Evolutionary conservation across 148 eudicot genomes (phyloP).

Genomic region (Suaeda aralocaspica): DNA sequence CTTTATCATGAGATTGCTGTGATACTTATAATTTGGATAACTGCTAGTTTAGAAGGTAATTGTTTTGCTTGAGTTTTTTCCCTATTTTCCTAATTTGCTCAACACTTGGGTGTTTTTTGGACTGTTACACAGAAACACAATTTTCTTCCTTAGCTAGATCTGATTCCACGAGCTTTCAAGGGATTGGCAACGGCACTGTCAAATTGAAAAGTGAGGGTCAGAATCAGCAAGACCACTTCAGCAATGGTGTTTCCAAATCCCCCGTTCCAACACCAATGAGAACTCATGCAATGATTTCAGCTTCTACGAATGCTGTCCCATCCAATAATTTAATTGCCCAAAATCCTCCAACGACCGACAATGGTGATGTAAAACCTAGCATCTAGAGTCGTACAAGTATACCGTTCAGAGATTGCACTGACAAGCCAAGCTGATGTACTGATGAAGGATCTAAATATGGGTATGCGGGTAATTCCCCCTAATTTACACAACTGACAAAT

Average conservation of each 20-base stretch:
- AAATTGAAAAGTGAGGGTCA: constrained; percentile 32
- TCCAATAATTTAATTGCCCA: constrained; percentile 28
- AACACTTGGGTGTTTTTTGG: constrained; percentile 8
- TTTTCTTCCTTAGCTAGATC: constrained; percentile 54
- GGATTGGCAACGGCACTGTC: constrained; percentile 35
- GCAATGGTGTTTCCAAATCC: constrained; percentile 40
- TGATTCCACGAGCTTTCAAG: constrained; percentile 38
- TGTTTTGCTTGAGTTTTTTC: neutral
- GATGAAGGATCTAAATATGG: constrained; percentile 1
- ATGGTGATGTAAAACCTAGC: constrained; percentile 44
- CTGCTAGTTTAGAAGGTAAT: neutral
- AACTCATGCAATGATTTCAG: constrained; percentile 27
- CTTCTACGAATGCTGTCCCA: constrained; percentile 30
- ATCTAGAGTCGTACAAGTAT: constrained; percentile 22
- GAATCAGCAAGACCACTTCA: constrained; percentile 35
- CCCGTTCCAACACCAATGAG: constrained; percentile 18
- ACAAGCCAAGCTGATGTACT: constrained; percentile 18
- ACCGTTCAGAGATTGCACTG: constrained; percentile 18
- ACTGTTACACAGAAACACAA: constrained; percentile 53
- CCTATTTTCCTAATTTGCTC: neutral
- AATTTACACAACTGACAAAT: constrained; percentile 13
- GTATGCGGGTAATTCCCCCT: constrained; percentile 7
- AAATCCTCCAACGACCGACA: constrained; percentile 36
- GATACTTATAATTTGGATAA: neutral
- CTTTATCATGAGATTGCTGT: neutral